A percentile compares a stretch with the other conserved stretches of the same genome.
phyloP scores from a whole-genome alignment of 768 basidiomycete genomes.

The Mrakia gelida region DNA sequence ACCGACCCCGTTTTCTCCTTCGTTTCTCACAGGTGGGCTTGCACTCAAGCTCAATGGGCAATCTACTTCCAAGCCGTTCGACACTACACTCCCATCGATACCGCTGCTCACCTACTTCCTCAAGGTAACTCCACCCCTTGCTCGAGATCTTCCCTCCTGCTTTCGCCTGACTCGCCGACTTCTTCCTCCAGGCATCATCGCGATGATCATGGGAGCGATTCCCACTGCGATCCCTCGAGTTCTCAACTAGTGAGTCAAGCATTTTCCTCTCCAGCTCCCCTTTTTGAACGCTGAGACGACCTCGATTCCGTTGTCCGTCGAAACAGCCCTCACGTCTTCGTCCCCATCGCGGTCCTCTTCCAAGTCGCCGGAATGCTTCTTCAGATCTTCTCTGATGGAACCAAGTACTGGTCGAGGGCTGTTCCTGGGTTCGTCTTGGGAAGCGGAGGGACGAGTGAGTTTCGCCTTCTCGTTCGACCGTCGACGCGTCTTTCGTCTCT shows the following conservation, averaged over 20 bases:
- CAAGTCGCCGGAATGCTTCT: constrained; percentile 40
- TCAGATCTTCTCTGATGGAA: constrained; percentile 38
- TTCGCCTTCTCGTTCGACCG: neutral
- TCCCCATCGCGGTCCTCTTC: constrained; percentile 37
- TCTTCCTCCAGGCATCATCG: neutral
- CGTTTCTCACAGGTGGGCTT: constrained; percentile 30
- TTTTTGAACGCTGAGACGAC: neutral
- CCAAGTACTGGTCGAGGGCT: neutral
- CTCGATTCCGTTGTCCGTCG: neutral
- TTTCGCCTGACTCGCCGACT: too few relatives aligned
- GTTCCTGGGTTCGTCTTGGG: constrained; percentile 5
- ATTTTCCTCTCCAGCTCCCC: neutral
- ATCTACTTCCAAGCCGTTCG: neutral
- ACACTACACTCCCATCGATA: neutral
- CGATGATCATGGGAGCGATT: neutral
- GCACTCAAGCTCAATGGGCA: neutral
- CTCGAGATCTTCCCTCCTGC: too few relatives aligned
- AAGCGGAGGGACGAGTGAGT: neutral
- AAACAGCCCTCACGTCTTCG: constrained; percentile 35
- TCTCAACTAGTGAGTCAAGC: neutral
- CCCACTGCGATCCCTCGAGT: neutral
- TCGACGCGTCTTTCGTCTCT: neutral
- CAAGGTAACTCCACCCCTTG: neutral
- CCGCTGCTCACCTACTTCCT: neutral
- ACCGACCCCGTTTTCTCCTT: neutral